Evolutionary conservation across 108 stramenopile genomes (phyloP).

Genomic region (Cyclotella distinguenda): DNA sequence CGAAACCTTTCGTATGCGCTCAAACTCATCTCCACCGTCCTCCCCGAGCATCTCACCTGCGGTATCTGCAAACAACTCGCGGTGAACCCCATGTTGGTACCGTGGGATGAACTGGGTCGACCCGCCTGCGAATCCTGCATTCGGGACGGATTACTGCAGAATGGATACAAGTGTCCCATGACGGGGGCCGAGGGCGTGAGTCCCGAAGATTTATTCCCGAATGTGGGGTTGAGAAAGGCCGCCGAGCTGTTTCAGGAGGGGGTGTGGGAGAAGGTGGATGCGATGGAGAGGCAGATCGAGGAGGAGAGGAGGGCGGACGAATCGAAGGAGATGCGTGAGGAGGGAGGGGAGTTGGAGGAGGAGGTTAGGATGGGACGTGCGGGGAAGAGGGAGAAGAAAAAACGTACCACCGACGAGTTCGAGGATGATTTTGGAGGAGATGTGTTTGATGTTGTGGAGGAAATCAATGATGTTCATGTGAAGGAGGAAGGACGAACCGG

Average conservation of each 20-base stretch:
- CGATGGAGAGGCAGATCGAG: slow-evolving; percentile 74
- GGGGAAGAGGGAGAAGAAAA: slow-evolving; percentile 2
- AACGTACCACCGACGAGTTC: slow-evolving; percentile 35
- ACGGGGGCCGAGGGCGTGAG: slow-evolving; percentile 82
- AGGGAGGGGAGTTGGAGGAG: slow-evolving; percentile 11
- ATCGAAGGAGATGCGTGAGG: slow-evolving; percentile 10
- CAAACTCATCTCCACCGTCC: slow-evolving; percentile 68
- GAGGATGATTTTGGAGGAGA: slow-evolving; percentile 87
- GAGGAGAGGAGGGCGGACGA: slow-evolving; percentile 55
- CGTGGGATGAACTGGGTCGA: slow-evolving; percentile 82
- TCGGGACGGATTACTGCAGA: slow-evolving; percentile 73
- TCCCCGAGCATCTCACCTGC: slow-evolving; percentile 83
- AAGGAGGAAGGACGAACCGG: background rate
- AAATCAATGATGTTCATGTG: slow-evolving; percentile 14
- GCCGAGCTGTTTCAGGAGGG: slow-evolving; percentile 68
- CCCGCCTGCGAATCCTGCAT: slow-evolving; percentile 81
- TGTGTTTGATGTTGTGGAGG: slow-evolving; percentile 71
- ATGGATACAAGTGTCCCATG: slow-evolving; percentile 79
- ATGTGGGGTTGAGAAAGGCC: slow-evolving; percentile 78
- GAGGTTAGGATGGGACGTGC: background rate
- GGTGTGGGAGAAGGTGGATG: slow-evolving; percentile 80
- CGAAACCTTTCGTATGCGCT: slow-evolving; percentile 80
- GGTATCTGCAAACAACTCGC: slow-evolving; percentile 71
- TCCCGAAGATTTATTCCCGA: slow-evolving; percentile 81
- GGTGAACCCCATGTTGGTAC: slow-evolving; percentile 77